Evolutionary conservation across 768 basidiomycete genomes (phyloP).

Genomic region (Auriscalpium orientale): DNA sequence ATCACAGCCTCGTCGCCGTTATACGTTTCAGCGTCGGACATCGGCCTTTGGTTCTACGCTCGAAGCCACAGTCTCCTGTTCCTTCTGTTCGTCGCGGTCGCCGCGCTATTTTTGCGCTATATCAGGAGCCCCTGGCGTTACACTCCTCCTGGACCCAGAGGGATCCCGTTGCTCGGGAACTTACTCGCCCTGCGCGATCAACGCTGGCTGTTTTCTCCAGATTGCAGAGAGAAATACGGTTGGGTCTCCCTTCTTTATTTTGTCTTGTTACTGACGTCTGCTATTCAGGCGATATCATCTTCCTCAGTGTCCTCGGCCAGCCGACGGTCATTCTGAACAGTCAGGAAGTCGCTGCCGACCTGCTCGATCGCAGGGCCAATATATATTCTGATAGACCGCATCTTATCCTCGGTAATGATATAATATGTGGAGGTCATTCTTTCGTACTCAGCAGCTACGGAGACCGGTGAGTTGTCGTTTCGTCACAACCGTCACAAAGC

Average conservation of each 20-base stretch:
- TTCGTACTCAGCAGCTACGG: slow-evolving; percentile 11
- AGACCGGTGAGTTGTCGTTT: slow-evolving; percentile 1
- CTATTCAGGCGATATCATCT: slow-evolving; percentile 13
- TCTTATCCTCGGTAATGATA: slow-evolving; percentile 11
- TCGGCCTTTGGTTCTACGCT: too few species aligned
- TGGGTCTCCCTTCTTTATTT: background rate
- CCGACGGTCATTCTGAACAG: slow-evolving; percentile 18
- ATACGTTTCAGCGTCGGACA: too few species aligned
- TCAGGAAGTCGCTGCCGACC: slow-evolving; percentile 16
- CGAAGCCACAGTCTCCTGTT: too few species aligned
- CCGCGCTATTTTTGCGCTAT: slow-evolving; percentile 3
- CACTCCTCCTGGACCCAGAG: slow-evolving; percentile 9
- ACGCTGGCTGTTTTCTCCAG: slow-evolving; percentile 12
- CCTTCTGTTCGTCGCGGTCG: background rate
- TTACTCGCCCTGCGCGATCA: slow-evolving; percentile 6
- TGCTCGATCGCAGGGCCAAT: slow-evolving; percentile 15
- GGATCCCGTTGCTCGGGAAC: slow-evolving; percentile 10
- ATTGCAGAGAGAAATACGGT: slow-evolving; percentile 11
- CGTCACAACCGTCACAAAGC: too few species aligned
- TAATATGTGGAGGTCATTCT: slow-evolving; percentile 8
- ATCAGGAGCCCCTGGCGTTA: slow-evolving; percentile 13
- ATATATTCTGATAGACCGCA: slow-evolving; percentile 13
- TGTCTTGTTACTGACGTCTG: background rate
- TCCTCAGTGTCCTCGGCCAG: slow-evolving; percentile 12
- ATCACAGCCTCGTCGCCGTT: too few species aligned